Conservation (phyloP, 2,329 filamentous ascomycete genomes). For the Fusarium sp. region DNA sequence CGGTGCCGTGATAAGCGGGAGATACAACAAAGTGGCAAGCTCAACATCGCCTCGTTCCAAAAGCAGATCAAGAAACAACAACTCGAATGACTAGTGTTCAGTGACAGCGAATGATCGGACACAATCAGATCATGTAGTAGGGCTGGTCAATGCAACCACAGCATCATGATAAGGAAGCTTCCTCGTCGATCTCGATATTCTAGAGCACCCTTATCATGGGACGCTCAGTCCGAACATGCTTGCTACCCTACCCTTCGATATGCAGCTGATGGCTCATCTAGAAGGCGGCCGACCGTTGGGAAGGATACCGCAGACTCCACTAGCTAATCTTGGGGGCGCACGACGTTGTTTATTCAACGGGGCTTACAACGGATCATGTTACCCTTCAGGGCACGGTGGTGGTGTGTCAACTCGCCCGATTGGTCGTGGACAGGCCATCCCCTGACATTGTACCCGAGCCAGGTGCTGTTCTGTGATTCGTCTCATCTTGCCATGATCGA, state of each 20-base stretch:
- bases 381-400: not conserved
- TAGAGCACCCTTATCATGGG: conserved; percentile 13
- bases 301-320: not conserved
- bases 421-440: not conserved
- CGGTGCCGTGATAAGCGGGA: not conserved
- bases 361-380: not conserved
- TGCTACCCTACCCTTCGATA: too few relatives aligned
- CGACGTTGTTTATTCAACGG: conserved; percentile 1
- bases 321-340: not conserved
- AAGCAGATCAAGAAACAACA: not conserved
- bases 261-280: conserved; percentile 1
- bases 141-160: conserved; percentile 15
- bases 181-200: conserved; percentile 18
- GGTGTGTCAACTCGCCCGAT: not conserved
- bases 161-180: conserved; percentile 12
- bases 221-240: not conserved
- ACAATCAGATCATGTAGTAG: conserved; percentile 5
- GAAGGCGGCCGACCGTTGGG: conserved; percentile 8
- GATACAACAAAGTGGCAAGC: not conserved
- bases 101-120: not conserved
- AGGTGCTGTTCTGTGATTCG: not conserved
- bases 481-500: not conserved
- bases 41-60: not conserved
- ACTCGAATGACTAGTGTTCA: not conserved
- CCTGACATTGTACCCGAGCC: not conserved